Evolutionary conservation across 805 yeast species (phyloP).

Genomic region (Starmerella riodocensis): DNA sequence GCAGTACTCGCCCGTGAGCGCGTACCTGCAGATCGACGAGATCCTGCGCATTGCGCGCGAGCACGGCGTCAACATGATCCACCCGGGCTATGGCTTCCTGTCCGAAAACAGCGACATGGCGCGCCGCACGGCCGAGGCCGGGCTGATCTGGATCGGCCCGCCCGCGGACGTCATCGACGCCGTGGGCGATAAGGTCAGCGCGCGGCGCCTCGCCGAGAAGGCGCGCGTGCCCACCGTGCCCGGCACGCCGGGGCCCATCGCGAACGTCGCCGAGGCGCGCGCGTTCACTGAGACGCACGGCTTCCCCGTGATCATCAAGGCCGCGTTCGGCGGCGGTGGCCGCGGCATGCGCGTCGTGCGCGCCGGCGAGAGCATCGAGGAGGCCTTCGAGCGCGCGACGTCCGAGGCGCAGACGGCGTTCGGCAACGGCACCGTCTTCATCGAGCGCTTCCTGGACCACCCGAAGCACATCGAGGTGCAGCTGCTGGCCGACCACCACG

Average conservation of each 20-base stretch:
- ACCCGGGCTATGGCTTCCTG: constrained; percentile 85
- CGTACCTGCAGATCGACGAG: constrained; percentile 90
- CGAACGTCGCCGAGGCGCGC: constrained; percentile 58
- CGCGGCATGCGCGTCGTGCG: constrained; percentile 99
- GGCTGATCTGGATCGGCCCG: constrained; percentile 95
- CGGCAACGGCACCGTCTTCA: constrained; percentile 96
- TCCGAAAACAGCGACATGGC: constrained; percentile 92
- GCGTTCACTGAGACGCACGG: constrained; percentile 76
- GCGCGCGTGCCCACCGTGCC: constrained; percentile 90
- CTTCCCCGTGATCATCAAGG: constrained; percentile 92
- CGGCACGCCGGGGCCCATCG: constrained; percentile 96
- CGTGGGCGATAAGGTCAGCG: constrained; percentile 94
- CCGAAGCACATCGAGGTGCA: constrained; percentile 98
- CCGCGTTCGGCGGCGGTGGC: constrained; percentile 99
- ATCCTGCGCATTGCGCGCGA: constrained; percentile 72
- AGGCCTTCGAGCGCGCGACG: constrained; percentile 85
- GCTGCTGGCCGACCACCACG: constrained; percentile 81
- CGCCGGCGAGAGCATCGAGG: constrained; percentile 85
- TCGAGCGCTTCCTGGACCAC: constrained; percentile 84
- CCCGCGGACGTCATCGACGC: constrained; percentile 74
- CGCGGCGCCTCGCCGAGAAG: constrained; percentile 70
- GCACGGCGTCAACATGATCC: constrained; percentile 73
- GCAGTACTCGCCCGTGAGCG: constrained; percentile 88
- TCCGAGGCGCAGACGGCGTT: constrained; percentile 93
- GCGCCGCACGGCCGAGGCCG: constrained; percentile 73